Percentiles rank a stretch among this genome's conserved stretches.
These are phyloP conservation scores for Fraxinus excelsior DNA, from an alignment of 257 asterid genomes.

Conservation along the genomic window DNA sequence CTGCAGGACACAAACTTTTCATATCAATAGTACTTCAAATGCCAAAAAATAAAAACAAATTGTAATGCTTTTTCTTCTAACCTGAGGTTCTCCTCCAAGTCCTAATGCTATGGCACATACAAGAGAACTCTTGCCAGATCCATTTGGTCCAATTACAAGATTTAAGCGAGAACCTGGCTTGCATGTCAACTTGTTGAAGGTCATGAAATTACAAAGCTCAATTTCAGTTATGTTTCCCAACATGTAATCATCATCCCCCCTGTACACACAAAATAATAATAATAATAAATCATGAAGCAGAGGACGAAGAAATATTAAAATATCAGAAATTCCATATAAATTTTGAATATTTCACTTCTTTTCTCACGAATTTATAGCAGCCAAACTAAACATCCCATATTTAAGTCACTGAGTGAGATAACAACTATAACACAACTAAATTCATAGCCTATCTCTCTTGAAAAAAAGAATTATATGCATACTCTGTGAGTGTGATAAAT, in stretches of 20 bases:
- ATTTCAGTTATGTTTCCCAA: slow-evolving; percentile 80
- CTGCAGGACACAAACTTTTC: slow-evolving; percentile 41
- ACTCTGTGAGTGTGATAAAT: not conserved
- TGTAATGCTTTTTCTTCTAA: slow-evolving; percentile 22
- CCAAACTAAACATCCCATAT: slow-evolving; percentile 3
- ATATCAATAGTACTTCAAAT: slow-evolving; percentile 24
- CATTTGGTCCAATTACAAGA: slow-evolving; percentile 96
- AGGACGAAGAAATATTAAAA: slow-evolving; percentile 8
- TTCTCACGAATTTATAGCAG: not conserved
- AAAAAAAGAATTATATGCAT: not conserved
- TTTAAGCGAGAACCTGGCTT: slow-evolving; percentile 83
- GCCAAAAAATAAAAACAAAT: slow-evolving; percentile 18
- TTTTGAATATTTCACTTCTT: not conserved
- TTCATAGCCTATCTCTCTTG: not conserved
- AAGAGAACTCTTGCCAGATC: slow-evolving; percentile 97
- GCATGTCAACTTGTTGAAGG: slow-evolving; percentile 66
- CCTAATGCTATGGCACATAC: slow-evolving; percentile 97
- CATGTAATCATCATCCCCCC: slow-evolving; percentile 80
- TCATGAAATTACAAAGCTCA: slow-evolving; percentile 91
- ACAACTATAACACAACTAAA: slow-evolving; percentile 9
- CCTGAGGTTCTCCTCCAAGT: slow-evolving; percentile 96
- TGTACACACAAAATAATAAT: slow-evolving; percentile 30
- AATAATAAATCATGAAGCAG: not conserved
- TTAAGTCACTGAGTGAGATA: not conserved
- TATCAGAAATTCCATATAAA: not conserved